Base-by-base conservation (phyloP, 164 flowering plant genomes). In the Pachysandra terminalis region DNA sequence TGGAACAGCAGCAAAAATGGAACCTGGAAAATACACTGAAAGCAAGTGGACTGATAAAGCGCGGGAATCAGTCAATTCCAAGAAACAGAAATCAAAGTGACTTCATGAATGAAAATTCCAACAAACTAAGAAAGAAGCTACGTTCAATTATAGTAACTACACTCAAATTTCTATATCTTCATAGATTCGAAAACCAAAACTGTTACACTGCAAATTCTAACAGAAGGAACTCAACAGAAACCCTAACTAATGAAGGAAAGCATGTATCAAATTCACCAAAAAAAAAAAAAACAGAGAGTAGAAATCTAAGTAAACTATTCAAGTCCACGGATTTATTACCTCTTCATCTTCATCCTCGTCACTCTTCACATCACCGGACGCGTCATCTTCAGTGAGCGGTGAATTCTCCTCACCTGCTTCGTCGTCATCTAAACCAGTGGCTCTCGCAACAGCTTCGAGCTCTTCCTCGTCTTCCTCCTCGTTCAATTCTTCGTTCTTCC, bases 401-500 rank as follows among this genome's bases (percentile, higher is more conserved):
- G 73, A 35, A 58, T 57, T 65, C 9, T 60, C 75, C 27, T 60
- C 83, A 1, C 56, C 83, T 7, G 41, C 79, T 17, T 77, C 85
- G 8, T 87, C 90, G 0, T 83, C 94, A n/a, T 81, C 93, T n/a
- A 83, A 79, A 23, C 26, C 80, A 24, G 79, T 83, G 22, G 91
- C 61, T 72, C 89, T 84, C 35, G 87, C 93, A 5, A 91, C 97
- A 15, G n/a, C n/a, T n/a, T n/a, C n/a, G n/a, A n/a, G n/a, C n/a
- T n/a, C n/a, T n/a, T n/a, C n/a, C n/a, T n/a, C 95, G 76, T 91
- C 97, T 17, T 80, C 96, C 56, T 84, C 86, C 19, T 80, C 86
- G 59, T 74, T 73, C 61, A 81, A 63, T 76, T 79, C 86, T 26
- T 78, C 89, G 67, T 82, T 80, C 73, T 81, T 40, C 45, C 64